Percentiles rank a stretch among this genome's conserved stretches.
Conservation (phyloP, 257 asterid genomes). For the Henckelia pumila region DNA sequence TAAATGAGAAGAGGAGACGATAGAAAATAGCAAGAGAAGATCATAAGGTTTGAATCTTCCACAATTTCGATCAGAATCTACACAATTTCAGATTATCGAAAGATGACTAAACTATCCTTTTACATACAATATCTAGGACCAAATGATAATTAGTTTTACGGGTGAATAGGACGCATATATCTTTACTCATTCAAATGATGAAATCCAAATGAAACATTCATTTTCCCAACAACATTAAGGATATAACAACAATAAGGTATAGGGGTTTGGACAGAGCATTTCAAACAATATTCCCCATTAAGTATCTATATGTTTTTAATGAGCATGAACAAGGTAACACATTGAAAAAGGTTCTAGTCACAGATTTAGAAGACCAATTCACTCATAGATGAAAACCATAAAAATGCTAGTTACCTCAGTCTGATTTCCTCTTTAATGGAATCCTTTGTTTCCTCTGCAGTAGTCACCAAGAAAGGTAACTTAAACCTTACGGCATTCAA, state of each 20-base stretch:
- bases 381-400: not conserved
- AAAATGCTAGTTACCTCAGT: conserved; percentile 50
- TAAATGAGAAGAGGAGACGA: not conserved
- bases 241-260: conserved; percentile 1
- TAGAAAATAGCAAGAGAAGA: not conserved
- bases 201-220: not conserved
- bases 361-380: conserved; percentile 14
- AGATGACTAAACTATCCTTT: not conserved
- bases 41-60: not conserved
- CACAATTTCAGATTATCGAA: not conserved
- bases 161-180: not conserved
- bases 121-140: no score
- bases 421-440: conserved; percentile 84
- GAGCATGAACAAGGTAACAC: not conserved
- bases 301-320: not conserved
- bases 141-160: not conserved
- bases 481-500: conserved; percentile 74
- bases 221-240: not conserved
- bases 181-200: not conserved
- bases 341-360: not conserved
- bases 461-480: conserved; percentile 90
- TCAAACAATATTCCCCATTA: conserved; percentile 5
- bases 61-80: not conserved
- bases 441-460: conserved; percentile 79
- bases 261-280: not conserved